Evolutionary conservation across 1,139 yeast genomes (phyloP), one percentile per base, ranked within the genome.

Genomic region (Wickerhamomyces sp.): DNA sequence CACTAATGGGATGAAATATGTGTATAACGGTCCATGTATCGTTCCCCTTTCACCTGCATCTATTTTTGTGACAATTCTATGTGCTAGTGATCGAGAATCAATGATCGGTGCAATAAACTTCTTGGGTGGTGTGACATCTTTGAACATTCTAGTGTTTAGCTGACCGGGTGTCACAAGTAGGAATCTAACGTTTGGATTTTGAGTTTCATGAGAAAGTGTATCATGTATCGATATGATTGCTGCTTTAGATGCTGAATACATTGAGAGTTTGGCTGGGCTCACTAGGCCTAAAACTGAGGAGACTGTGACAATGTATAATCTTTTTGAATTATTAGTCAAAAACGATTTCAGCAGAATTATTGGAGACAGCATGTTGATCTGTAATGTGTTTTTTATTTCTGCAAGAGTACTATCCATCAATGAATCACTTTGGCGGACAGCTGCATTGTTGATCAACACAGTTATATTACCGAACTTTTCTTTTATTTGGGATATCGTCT

Each of bases 391-490:
- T 3, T 54, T 47, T 4, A 78, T 63, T 10, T 65, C 61, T 0
- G 52, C 51, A 3, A 52, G 59, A 0, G 61, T 40, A 36, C 74
- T 42, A 6, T 69, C 65, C 12, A 69, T 45, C 3, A 83, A 48
- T 2, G 70, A 51, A 31, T 69, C 67, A 41, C 61, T 60, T 35
- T 77, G 78, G 37, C 90, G 67, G 10, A 80, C 62, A 0, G 92
- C 96, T 1, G 95, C 96, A 58, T 86, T 87, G 54, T 84, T 83
- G 20, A 89, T 64, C 31, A 86, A 58, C 0, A 84, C 64, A 25
- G 79, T 71, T 2, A 84, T 63, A 17, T 54, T 47, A 3, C 64
- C 62, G 10, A 59, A 51, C n/a, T 50, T 41, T 1, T 40, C 26
- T 18, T 61, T 59, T 30, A 79, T 63, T 7, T 48, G 41, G 0